Base-by-base conservation (phyloP, 2,329 filamentous ascomycete species). In the Alternaria burnsii region DNA sequence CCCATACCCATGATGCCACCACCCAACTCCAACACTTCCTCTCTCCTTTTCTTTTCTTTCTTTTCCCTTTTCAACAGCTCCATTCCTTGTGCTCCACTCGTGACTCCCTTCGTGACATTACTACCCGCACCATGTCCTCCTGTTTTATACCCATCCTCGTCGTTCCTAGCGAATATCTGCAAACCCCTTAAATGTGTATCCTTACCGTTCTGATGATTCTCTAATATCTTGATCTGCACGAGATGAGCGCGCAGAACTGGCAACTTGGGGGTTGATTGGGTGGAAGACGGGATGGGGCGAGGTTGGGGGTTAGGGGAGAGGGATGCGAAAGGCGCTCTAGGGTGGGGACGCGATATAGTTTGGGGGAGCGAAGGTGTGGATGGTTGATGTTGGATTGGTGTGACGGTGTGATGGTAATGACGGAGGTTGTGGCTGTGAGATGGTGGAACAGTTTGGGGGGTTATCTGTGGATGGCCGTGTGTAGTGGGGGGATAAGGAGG, bases 141-240 rank as follows among this genome's bases (percentile, higher is more conserved):
- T 11, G 30, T 22, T 20, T 36, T 28, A 18, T 40, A 46, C 52
- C 63, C 16, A 14, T 58, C 58, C 24, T 76, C 75, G 7, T 71
- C 70, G 46, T 84, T 83, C 52, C 76, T 69, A 4, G 87, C 85
- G 72, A 89, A 99, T 10, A 98, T 90, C 81, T 97, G 96, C 78
- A 99, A 86, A 2, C 93, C 94, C 16, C 95, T 87, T 24, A 99
- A 86, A 82, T 99, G 95, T n/a, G 95, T 99, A 77, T 99, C 95
- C 78, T 99, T 99, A 66, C 95, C 95, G 77, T 99, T 99, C 80
- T 99, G 95, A 78, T 99, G 95, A 75, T 99, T 99, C 81, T 98
- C 95, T 52, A 94, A 86, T 50, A 99, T 90, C 68, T 91, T 89
- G 73, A 98, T 89, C 78, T 98, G 94, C 28, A 99, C 85, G 30